Conservation (phyloP, 2,329 filamentous ascomycete species). For the Xylaria arbuscula region DNA sequence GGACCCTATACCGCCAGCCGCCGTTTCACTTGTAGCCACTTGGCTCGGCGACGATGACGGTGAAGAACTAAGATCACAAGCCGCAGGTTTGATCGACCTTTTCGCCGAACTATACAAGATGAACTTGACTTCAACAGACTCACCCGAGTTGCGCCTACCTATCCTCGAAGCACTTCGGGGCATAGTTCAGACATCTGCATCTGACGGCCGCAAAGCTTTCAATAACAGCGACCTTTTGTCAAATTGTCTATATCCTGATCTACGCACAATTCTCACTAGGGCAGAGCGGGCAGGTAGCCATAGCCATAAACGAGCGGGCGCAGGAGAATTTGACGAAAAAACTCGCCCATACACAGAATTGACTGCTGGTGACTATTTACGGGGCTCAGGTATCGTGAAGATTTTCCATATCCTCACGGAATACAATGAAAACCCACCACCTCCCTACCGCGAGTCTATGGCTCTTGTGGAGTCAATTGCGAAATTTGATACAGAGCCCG, state of each 20-base stretch:
- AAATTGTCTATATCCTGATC: constrained; percentile 31
- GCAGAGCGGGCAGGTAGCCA: not conserved
- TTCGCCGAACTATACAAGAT: constrained; percentile 69
- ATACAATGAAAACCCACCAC: constrained; percentile 18
- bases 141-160: constrained; percentile 66
- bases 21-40: constrained; percentile 67
- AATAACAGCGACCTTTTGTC: constrained; percentile 27
- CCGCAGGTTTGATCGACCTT: constrained; percentile 70
- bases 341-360: not conserved
- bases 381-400: constrained; percentile 35
- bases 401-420: constrained; percentile 31
- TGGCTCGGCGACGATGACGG: constrained; percentile 79
- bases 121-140: constrained; percentile 24
- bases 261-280: constrained; percentile 26
- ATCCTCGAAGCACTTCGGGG: constrained; percentile 71
- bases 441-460: constrained; percentile 5
- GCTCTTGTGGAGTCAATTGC: constrained; percentile 29
- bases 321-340: no score
- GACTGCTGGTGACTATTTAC: constrained; percentile 33
- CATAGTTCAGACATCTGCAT: constrained; percentile 59
- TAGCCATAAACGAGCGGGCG: no score
- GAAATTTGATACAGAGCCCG: constrained; percentile 11
- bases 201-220: constrained; percentile 53
- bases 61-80: constrained; percentile 65
- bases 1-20: constrained; percentile 70